Evolutionary conservation across 2,329 filamentous ascomycete species (phyloP).

Genomic region (Trichoderma cornu-damae): DNA sequence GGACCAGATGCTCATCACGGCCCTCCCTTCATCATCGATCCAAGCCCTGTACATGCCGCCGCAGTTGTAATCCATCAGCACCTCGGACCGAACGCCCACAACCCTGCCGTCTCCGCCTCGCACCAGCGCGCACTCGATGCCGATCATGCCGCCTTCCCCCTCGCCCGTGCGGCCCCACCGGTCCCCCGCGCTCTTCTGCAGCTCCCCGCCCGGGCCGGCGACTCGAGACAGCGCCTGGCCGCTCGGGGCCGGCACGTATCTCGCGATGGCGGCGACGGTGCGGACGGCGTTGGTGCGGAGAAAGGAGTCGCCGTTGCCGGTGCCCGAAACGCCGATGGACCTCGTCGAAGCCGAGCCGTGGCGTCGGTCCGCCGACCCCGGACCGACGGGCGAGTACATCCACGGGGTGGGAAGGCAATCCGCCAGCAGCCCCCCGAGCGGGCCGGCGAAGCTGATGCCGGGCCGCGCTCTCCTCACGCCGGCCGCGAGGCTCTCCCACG

Average conservation of each 20-base stretch:
- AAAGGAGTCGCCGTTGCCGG: slow-evolving; percentile 87
- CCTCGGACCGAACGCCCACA: slow-evolving; percentile 41
- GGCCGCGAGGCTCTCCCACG: slow-evolving; percentile 19
- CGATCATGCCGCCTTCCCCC: slow-evolving; percentile 81
- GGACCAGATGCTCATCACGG: slow-evolving; percentile 45
- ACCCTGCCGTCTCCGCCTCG: slow-evolving; percentile 40
- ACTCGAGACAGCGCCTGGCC: slow-evolving; percentile 58
- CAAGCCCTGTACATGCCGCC: slow-evolving; percentile 84
- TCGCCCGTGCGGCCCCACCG: slow-evolving; percentile 71
- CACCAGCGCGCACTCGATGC: slow-evolving; percentile 58
- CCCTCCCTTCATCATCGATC: slow-evolving; percentile 56
- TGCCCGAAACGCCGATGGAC: slow-evolving; percentile 64
- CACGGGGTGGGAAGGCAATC: slow-evolving; percentile 56
- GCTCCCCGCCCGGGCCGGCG: slow-evolving; percentile 64
- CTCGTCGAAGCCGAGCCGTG: slow-evolving; percentile 20
- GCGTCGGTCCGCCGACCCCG: neutral
- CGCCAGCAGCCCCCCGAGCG: slow-evolving; percentile 46
- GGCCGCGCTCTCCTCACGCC: neutral
- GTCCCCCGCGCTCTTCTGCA: slow-evolving; percentile 67
- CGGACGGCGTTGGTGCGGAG: slow-evolving; percentile 65
- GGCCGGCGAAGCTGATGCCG: slow-evolving; percentile 27
- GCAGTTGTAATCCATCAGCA: slow-evolving; percentile 78
- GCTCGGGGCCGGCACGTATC: slow-evolving; percentile 53
- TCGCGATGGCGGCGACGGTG: slow-evolving; percentile 66
- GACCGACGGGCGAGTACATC: slow-evolving; percentile 32